Conservation (phyloP, 2,329 filamentous ascomycete genomes). For the Paraconiothyrium brasiliense region DNA sequence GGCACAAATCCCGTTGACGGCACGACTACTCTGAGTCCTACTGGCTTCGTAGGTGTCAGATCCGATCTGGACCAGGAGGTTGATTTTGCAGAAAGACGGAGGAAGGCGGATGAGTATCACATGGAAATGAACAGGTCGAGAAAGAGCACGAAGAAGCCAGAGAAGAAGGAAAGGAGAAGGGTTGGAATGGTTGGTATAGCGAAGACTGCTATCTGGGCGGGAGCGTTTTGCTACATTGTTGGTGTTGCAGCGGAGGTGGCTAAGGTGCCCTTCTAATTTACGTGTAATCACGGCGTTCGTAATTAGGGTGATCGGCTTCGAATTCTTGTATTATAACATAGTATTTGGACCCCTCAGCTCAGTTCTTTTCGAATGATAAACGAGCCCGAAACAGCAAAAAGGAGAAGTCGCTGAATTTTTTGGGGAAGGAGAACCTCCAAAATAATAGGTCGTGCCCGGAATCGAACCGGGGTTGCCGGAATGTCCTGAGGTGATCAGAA, state of each 20-base stretch:
- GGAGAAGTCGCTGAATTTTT: not conserved
- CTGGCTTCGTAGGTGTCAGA: constrained; percentile 44
- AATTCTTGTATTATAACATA: not conserved
- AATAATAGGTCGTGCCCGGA: constrained; percentile 10
- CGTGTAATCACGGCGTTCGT: not conserved
- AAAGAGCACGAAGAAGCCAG: not conserved
- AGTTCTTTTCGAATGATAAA: not conserved
- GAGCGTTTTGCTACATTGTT: constrained; percentile 41
- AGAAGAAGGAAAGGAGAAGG: constrained; percentile 14
- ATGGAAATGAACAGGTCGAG: not conserved
- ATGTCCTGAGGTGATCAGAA: constrained; percentile 12
- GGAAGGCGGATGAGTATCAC: constrained; percentile 26
- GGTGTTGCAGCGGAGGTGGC: constrained; percentile 41
- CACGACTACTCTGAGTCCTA: constrained; percentile 43
- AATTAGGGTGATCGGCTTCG: not conserved
- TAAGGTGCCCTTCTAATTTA: not conserved
- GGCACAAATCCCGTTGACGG: constrained; percentile 48
- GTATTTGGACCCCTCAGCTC: not conserved
- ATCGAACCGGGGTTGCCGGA: constrained; percentile 15
- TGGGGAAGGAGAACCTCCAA: not conserved
- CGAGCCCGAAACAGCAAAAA: not conserved
- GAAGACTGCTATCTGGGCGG: constrained; percentile 43
- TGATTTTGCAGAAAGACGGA: constrained; percentile 35
- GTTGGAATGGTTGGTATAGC: constrained; percentile 33
- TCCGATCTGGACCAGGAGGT: constrained; percentile 32